phyloP scores from a whole-genome alignment of 345 rosid species.

The Salix viminalis region DNA sequence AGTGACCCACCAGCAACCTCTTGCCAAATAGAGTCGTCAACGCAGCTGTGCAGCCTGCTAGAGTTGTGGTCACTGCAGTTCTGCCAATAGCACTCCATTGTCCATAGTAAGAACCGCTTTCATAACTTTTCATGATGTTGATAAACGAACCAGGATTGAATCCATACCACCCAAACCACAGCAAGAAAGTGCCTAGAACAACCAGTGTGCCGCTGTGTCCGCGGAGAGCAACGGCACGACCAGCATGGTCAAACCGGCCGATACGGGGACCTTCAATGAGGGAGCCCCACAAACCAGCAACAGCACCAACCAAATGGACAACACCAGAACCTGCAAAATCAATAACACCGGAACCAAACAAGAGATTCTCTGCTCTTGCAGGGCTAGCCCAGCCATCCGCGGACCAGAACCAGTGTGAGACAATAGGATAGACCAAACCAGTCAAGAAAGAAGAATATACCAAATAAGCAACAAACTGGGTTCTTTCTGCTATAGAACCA shows the following conservation, averaged over 20 bases:
- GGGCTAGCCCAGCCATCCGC: slow-evolving; percentile 44
- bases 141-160: slow-evolving; percentile 46
- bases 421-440: slow-evolving; percentile 41
- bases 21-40: slow-evolving; percentile 38
- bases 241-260: slow-evolving; percentile 25
- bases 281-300: slow-evolving; percentile 50
- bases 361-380: slow-evolving; percentile 17
- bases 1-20: slow-evolving; percentile 27
- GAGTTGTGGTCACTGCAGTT: slow-evolving; percentile 43
- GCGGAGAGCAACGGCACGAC: slow-evolving; percentile 22
- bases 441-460: slow-evolving; percentile 40
- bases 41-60: slow-evolving; percentile 43
- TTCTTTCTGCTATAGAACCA: slow-evolving; percentile 31
- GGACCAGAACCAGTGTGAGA: slow-evolving; percentile 46
- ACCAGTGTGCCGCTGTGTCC: slow-evolving; percentile 44
- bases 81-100: slow-evolving; percentile 48
- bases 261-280: slow-evolving; percentile 40
- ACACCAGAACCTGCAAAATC: slow-evolving; percentile 46
- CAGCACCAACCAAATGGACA: slow-evolving; percentile 41
- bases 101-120: slow-evolving; percentile 27
- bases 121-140: slow-evolving; percentile 29
- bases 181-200: slow-evolving; percentile 36
- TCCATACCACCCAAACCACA: slow-evolving; percentile 47
- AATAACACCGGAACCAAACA: slow-evolving; percentile 36
- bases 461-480: slow-evolving; percentile 17